Evolutionary conservation across 2,329 filamentous ascomycete species (phyloP).

Genomic region (Thielaviopsis euricoi): DNA sequence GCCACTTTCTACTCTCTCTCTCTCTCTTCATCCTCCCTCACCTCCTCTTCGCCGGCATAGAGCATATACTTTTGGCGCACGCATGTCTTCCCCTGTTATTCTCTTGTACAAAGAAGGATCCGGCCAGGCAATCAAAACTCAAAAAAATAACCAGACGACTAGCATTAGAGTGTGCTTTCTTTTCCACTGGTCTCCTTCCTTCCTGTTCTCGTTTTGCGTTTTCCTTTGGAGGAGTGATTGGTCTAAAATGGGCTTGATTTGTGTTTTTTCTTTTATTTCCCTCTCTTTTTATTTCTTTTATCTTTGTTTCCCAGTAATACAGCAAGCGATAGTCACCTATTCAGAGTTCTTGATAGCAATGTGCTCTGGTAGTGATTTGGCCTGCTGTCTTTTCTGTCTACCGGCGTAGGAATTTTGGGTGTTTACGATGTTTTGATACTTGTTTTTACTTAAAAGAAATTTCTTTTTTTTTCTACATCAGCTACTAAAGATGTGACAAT

Average conservation of each 20-base stretch:
- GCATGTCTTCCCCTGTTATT: not conserved
- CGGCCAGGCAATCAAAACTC: not conserved
- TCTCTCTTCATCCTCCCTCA: not conserved
- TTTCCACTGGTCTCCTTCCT: conserved; percentile 3
- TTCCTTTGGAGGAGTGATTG: not conserved
- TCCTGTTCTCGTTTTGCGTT: conserved; percentile 4
- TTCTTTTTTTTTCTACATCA: not conserved
- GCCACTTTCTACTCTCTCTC: not conserved
- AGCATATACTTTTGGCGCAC: not conserved
- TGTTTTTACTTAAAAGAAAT: conserved; percentile 5
- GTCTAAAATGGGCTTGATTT: conserved; percentile 14
- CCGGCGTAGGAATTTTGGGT: conserved; percentile 7
- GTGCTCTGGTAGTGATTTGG: not conserved
- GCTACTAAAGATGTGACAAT: conserved; percentile 12
- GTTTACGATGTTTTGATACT: conserved; percentile 3
- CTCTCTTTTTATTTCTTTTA: not conserved
- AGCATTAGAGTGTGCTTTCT: conserved; percentile 1
- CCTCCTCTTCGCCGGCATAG: not conserved
- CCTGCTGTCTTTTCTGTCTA: conserved; percentile 4
- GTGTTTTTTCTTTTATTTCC: conserved; percentile 4
- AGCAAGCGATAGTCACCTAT: not conserved
- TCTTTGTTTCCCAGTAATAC: not conserved
- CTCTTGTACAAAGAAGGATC: not conserved
- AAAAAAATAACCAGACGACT: too few relatives aligned
- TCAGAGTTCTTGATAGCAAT: not conserved